Conservation (phyloP, 768 basidiomycete genomes). For the Clitopilus passeckerianus region DNA sequence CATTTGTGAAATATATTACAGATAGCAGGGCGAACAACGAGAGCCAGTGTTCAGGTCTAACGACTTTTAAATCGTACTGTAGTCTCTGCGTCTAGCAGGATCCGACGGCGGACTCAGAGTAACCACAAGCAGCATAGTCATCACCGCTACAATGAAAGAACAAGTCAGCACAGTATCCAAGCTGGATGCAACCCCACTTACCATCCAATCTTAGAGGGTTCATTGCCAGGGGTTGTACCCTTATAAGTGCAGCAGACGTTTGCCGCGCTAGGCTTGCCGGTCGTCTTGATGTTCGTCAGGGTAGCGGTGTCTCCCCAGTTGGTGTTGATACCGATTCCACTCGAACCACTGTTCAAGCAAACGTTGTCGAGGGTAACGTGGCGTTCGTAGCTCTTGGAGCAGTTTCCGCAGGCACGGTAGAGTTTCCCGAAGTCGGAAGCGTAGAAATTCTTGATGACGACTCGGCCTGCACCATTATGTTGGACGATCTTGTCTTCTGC, state of each 20-base stretch:
- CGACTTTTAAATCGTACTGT: neutral
- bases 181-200: constrained; percentile 5
- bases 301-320: constrained; percentile 24
- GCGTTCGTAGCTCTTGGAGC: constrained; percentile 15
- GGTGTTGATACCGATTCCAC: constrained; percentile 21
- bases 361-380: constrained; percentile 22
- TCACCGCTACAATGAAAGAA: constrained; percentile 14
- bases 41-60: neutral
- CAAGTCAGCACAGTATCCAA: neutral
- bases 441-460: constrained; percentile 21
- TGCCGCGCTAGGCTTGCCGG: constrained; percentile 16
- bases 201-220: constrained; percentile 23
- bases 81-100: constrained; percentile 11
- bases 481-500: constrained; percentile 23
- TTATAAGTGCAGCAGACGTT: constrained; percentile 22
- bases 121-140: constrained; percentile 17
- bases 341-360: constrained; percentile 16
- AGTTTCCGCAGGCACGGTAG: constrained; percentile 23
- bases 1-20: too few relatives aligned
- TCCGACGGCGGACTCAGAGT: constrained; percentile 16
- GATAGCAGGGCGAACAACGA: neutral
- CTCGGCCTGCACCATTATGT: constrained; percentile 21
- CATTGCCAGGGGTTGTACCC: constrained; percentile 17
- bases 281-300: constrained; percentile 17
- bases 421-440: constrained; percentile 21